Conservation (phyloP, 306 rosid species). For the Trifolium pratense region DNA sequence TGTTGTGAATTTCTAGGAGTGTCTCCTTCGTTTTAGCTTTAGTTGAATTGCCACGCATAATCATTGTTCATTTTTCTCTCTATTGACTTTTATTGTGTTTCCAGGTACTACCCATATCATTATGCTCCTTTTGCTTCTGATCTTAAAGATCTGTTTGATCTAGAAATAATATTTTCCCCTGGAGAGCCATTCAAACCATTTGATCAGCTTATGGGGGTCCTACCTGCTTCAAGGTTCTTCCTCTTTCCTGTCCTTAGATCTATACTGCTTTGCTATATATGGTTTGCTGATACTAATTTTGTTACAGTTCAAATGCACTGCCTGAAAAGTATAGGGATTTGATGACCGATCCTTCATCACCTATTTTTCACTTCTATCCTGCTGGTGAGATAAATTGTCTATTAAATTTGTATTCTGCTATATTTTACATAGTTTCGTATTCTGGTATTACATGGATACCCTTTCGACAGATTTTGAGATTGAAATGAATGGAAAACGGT, state of each 20-base stretch:
- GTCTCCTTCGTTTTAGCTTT: constrained; percentile 2
- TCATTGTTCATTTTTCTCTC: constrained; percentile 24
- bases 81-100: constrained; percentile 37
- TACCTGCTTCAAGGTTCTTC: constrained; percentile 88
- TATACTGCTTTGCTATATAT: constrained; percentile 25
- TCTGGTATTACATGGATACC: constrained; percentile 23
- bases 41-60: constrained; percentile 20
- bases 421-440: constrained; percentile 25
- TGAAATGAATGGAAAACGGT: constrained; percentile 98
- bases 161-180: constrained; percentile 78
- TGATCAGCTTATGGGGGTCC: constrained; percentile 98
- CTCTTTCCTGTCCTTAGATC: constrained; percentile 33
- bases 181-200: constrained; percentile 96
- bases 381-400: constrained; percentile 60
- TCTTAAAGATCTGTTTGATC: constrained; percentile 71
- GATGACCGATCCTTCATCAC: constrained; percentile 85
- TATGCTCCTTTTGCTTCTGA: constrained; percentile 99
- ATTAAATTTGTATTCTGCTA: constrained; percentile 27
- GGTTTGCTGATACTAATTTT: constrained; percentile 41
- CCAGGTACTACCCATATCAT: constrained; percentile 98
- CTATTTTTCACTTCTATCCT: constrained; percentile 78
- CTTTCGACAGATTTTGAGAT: constrained; percentile 80
- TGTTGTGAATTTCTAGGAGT: constrained; percentile 5
- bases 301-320: constrained; percentile 85
- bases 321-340: constrained; percentile 82